phyloP scores from a whole-genome alignment of 306 rosid species.

The Castanopsis chinensis region DNA sequence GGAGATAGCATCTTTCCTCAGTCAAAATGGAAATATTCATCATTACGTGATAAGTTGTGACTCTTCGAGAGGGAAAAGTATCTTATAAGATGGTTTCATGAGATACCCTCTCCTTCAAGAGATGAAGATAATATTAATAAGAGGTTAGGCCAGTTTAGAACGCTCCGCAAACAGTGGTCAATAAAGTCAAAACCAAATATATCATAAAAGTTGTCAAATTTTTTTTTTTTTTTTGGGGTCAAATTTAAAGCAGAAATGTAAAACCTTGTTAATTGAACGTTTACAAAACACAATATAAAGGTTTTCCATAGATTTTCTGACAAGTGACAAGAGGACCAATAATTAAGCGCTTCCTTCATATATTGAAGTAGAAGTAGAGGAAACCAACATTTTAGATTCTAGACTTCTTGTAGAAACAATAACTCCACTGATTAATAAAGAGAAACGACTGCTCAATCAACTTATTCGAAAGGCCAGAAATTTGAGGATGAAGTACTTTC shows the following conservation, averaged over 20 bases:
- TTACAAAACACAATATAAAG: neutral
- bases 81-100: too few species aligned
- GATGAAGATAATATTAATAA: neutral
- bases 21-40: neutral
- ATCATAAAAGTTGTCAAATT: too few species aligned
- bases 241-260: neutral
- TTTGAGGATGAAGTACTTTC: conserved; percentile 14
- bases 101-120: neutral
- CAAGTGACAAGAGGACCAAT: neutral
- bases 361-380: neutral
- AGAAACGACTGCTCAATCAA: neutral
- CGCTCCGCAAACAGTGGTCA: neutral
- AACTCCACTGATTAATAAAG: neutral
- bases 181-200: neutral
- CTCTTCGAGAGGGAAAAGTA: neutral
- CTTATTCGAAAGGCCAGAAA: neutral
- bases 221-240: neutral
- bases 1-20: neutral
- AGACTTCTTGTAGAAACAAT: neutral
- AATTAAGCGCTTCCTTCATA: neutral
- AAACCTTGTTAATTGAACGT: conserved; percentile 5
- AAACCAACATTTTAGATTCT: neutral
- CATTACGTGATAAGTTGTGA: neutral
- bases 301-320: neutral
- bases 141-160: neutral